phyloP scores from a whole-genome alignment of 2,329 filamentous ascomycete species.

The Colletotrichum costaricense region DNA sequence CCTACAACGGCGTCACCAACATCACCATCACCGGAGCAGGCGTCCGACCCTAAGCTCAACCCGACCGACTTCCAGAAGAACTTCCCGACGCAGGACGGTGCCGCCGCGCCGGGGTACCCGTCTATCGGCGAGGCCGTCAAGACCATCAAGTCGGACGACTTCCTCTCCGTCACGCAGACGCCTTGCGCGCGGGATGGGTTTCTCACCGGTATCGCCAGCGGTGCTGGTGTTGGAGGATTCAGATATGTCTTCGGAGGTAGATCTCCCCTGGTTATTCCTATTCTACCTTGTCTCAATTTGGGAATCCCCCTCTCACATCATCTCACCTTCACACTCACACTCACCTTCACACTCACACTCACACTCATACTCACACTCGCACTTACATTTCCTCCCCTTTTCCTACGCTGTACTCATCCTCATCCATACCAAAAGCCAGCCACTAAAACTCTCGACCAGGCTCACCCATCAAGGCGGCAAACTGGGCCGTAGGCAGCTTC shows the following conservation, averaged over 20 bases:
- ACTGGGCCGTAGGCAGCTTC: constrained; percentile 88
- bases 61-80: constrained; percentile 37
- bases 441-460: neutral
- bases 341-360: neutral
- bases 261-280: constrained; percentile 35
- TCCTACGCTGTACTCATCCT: too few relatives aligned
- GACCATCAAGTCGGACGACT: constrained; percentile 75
- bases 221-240: constrained; percentile 79
- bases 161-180: constrained; percentile 77
- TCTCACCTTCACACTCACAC: neutral
- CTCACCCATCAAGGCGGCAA: constrained; percentile 72
- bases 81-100: constrained; percentile 36
- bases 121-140: constrained; percentile 71
- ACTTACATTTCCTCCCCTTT: neutral
- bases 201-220: constrained; percentile 84
- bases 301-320: neutral
- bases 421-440: too few relatives aligned
- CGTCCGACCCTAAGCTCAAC: constrained; percentile 15
- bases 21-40: neutral
- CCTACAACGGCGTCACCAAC: constrained; percentile 5
- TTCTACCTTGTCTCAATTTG: too few relatives aligned
- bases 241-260: constrained; percentile 81
- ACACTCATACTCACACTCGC: neutral
- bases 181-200: constrained; percentile 89
- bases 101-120: constrained; percentile 45